A percentile compares a stretch with the other conserved stretches of the same genome.
Evolutionary conservation across 2,329 filamentous ascomycete species (phyloP).

Genomic region (Leptographium radiaticola): DNA sequence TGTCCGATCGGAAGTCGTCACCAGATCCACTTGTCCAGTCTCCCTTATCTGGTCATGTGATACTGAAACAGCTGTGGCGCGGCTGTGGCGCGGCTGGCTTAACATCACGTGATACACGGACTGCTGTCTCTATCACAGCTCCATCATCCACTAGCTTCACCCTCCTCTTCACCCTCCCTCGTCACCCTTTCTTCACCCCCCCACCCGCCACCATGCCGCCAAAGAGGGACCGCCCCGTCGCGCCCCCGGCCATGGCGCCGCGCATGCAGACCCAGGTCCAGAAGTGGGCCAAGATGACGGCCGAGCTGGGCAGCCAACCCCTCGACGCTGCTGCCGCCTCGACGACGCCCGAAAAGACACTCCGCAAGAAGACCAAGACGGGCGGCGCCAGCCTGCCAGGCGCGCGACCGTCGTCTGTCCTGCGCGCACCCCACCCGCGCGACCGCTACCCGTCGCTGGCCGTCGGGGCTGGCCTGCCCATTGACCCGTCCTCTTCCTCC

Average conservation of each 20-base stretch:
- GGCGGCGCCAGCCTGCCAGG: background rate
- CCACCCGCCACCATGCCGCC: background rate
- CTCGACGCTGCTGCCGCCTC: background rate
- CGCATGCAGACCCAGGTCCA: slow-evolving; percentile 38
- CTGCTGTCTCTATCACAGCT: no score
- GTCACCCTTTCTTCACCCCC: background rate
- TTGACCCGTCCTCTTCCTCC: background rate
- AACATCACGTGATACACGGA: no score
- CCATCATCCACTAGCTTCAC: no score
- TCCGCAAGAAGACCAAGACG: background rate
- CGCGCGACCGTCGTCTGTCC: slow-evolving; percentile 1
- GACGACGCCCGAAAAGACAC: background rate
- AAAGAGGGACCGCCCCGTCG: slow-evolving; percentile 6
- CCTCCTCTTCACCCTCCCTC: no score
- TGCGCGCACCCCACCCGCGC: slow-evolving; percentile 15
- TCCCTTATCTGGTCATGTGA: no score
- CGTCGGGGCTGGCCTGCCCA: slow-evolving; percentile 27
- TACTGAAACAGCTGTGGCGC: no score
- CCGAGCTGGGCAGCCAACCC: slow-evolving; percentile 26
- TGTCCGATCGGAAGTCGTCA: no score
- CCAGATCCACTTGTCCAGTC: no score
- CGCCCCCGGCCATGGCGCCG: slow-evolving; percentile 34
- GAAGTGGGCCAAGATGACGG: slow-evolving; percentile 59
- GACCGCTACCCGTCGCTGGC: slow-evolving; percentile 41
- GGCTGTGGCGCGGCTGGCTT: no score